phyloP scores from a whole-genome alignment of 2,329 filamentous ascomycete species.

The Colletotrichum tamarilloi region DNA sequence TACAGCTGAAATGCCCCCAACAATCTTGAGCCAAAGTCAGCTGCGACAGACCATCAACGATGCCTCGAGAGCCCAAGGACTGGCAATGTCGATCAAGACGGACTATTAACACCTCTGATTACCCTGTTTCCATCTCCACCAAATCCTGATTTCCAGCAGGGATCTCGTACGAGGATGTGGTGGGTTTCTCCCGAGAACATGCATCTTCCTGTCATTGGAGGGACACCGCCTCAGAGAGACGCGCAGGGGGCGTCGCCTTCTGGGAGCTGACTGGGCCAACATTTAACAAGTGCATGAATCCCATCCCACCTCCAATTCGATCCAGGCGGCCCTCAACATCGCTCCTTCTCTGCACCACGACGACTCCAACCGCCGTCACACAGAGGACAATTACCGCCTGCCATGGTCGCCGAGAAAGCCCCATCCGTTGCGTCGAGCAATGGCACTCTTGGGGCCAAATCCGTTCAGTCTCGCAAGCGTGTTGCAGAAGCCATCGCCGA shows the following conservation, averaged over 20 bases:
- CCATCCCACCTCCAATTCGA: background rate
- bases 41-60: background rate
- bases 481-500: conserved; percentile 49
- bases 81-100: background rate
- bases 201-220: conserved; percentile 8
- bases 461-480: conserved; percentile 54
- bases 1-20: background rate
- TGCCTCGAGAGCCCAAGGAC: background rate
- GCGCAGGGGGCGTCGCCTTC: conserved; percentile 18
- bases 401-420: conserved; percentile 15
- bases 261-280: background rate
- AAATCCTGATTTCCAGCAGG: conserved; percentile 4
- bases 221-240: conserved; percentile 29
- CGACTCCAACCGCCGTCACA: background rate
- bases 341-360: background rate
- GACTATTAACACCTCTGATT: background rate
- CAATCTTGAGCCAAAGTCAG: background rate
- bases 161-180: conserved; percentile 12
- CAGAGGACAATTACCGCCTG: background rate
- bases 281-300: conserved; percentile 27
- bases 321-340: background rate
- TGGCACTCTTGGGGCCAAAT: background rate
- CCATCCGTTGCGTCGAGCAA: conserved; percentile 31
- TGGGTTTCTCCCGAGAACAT: conserved; percentile 33
- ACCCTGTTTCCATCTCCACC: background rate